Percentiles rank a stretch among this genome's conserved stretches.
phyloP scores from a whole-genome alignment of 2,329 filamentous ascomycete genomes.

The Sporothrix brasiliensis region DNA sequence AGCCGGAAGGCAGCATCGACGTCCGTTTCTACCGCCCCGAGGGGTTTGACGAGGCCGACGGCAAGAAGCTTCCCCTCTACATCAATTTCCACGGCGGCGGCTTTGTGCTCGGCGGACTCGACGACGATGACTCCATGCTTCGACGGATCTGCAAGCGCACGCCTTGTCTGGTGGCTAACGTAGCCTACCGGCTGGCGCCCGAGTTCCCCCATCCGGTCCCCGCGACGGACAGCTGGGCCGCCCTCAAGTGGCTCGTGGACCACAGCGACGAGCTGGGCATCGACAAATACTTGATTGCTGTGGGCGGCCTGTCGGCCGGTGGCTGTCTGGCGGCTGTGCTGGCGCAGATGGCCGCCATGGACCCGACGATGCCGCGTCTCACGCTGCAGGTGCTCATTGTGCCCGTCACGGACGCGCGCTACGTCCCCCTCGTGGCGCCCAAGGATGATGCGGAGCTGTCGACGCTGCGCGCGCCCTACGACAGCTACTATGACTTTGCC shows the following conservation, averaged over 20 bases:
- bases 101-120: conserved; percentile 31
- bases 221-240: conserved; percentile 46
- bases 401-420: conserved; percentile 46
- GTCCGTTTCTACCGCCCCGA: conserved; percentile 30
- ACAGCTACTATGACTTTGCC: conserved; percentile 27
- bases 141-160: conserved; percentile 16
- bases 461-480: conserved; percentile 26
- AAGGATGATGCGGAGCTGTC: not conserved
- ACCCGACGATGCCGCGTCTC: conserved; percentile 38
- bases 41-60: not conserved
- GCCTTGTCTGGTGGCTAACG: conserved; percentile 35
- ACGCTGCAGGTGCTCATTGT: conserved; percentile 44
- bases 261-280: conserved; percentile 37
- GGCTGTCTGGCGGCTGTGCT: conserved; percentile 38
- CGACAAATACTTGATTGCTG: conserved; percentile 38
- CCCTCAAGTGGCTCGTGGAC: conserved; percentile 44
- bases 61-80: conserved; percentile 27
- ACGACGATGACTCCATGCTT: conserved; percentile 31
- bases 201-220: conserved; percentile 52
- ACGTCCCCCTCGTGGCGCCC: conserved; percentile 20
- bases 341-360: conserved; percentile 49
- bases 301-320: conserved; percentile 41
- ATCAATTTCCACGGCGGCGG: conserved; percentile 35
- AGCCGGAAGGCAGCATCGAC: conserved; percentile 26
- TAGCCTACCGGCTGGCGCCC: conserved; percentile 56